Conservation (phyloP, 1,284 basidiomycete genomes). For the Apiotrichum sp. region DNA sequence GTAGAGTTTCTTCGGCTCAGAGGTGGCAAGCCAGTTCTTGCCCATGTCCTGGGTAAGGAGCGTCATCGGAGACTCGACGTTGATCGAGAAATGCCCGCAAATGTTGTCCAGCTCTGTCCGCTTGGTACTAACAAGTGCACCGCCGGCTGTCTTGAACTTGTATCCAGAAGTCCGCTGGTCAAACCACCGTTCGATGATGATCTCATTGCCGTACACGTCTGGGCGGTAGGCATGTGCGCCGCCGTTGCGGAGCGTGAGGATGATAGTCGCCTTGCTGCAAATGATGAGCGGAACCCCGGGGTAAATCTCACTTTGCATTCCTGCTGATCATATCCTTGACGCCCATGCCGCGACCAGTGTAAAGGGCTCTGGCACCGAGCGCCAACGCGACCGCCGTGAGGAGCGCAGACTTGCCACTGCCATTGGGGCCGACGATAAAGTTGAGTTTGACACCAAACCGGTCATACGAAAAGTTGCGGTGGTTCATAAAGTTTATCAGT, state of each 20-base stretch:
- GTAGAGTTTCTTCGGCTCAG: conserved; percentile 82
- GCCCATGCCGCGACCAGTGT: conserved; percentile 80
- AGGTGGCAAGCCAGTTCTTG: conserved; percentile 79
- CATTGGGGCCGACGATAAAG: conserved; percentile 84
- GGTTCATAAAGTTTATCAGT: conserved; percentile 95
- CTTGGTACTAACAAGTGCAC: conserved; percentile 66
- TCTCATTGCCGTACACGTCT: conserved; percentile 73
- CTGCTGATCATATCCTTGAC: conserved; percentile 85
- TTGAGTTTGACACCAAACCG: conserved; percentile 85
- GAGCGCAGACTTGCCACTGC: conserved; percentile 84
- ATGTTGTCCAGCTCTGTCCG: conserved; percentile 79
- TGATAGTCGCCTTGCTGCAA: conserved; percentile 65
- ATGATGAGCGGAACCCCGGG: background rate
- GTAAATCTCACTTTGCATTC: conserved; percentile 61
- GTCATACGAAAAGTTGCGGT: conserved; percentile 67
- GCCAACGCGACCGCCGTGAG: conserved; percentile 89
- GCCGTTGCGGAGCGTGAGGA: conserved; percentile 74
- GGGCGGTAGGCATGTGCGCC: conserved; percentile 83
- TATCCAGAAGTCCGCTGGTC: conserved; percentile 68
- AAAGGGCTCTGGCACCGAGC: conserved; percentile 82
- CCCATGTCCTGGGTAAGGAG: conserved; percentile 82
- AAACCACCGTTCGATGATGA: conserved; percentile 77
- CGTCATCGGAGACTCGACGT: conserved; percentile 92
- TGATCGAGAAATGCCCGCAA: conserved; percentile 86
- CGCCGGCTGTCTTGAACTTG: conserved; percentile 70